Conservation (phyloP, 2,329 filamentous ascomycete species). For the Nemania sp. region DNA sequence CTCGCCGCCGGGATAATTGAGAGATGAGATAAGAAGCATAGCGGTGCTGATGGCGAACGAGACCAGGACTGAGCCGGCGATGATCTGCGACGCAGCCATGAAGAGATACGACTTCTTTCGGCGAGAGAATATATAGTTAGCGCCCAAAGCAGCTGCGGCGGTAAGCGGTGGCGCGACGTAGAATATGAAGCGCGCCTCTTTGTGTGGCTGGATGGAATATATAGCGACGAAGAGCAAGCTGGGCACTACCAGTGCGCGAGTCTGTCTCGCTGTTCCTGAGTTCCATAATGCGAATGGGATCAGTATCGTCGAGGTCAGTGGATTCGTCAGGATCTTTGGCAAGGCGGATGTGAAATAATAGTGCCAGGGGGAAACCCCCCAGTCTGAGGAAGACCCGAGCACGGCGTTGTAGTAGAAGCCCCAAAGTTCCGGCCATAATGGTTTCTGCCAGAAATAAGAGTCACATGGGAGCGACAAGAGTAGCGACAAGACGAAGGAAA, state of each 20-base stretch:
- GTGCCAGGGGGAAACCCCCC: constrained; percentile 84
- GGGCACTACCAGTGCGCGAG: constrained; percentile 62
- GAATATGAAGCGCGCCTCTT: constrained; percentile 93
- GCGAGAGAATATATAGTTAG: constrained; percentile 69
- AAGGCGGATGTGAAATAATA: constrained; percentile 84
- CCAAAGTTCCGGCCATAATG: constrained; percentile 85
- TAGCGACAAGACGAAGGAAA: constrained; percentile 69
- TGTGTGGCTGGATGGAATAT: constrained; percentile 91
- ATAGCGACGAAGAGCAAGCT: constrained; percentile 72
- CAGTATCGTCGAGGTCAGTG: constrained; percentile 62
- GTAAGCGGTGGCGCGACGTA: constrained; percentile 84
- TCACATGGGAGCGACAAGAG: constrained; percentile 74
- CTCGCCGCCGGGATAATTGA: constrained; percentile 92
- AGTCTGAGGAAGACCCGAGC: constrained; percentile 78
- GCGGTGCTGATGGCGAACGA: constrained; percentile 63
- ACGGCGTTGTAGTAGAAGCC: constrained; percentile 93
- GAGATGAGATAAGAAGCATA: constrained; percentile 77
- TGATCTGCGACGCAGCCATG: constrained; percentile 53
- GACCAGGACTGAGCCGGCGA: constrained; percentile 63
- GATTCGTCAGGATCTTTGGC: constrained; percentile 83
- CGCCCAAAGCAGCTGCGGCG: constrained; percentile 72
- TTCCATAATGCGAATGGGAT: constrained; percentile 55
- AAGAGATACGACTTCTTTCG: constrained; percentile 64
- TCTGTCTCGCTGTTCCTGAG: constrained; percentile 48
- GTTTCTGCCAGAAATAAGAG: constrained; percentile 90